Percentiles rank a stretch among this genome's conserved stretches.
These are phyloP conservation scores for Septoria petroselini DNA, from an alignment of 2,329 filamentous ascomycete species.

Conservation along the genomic window DNA sequence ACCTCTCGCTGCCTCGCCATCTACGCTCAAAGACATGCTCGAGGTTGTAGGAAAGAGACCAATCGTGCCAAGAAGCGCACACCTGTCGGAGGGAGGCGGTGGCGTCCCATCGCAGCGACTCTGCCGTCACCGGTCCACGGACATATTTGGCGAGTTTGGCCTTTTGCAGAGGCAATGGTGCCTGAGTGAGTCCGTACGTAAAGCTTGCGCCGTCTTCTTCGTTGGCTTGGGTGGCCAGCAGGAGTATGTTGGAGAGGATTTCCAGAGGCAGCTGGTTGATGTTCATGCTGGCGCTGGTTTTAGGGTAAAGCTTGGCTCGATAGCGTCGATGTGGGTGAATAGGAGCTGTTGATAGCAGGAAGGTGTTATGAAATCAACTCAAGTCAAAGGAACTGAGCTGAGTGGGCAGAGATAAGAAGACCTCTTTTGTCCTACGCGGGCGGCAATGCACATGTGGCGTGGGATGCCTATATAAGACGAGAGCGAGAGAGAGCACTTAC, in stretches of 20 bases:
- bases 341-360: conserved; percentile 7
- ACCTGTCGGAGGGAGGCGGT: conserved; percentile 50
- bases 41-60: conserved; percentile 52
- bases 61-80: conserved; percentile 53
- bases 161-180: conserved; percentile 47
- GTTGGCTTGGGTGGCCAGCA: conserved; percentile 49
- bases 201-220: conserved; percentile 48
- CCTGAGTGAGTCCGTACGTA: conserved; percentile 54
- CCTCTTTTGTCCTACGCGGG: conserved; percentile 12
- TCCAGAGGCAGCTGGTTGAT: conserved; percentile 53
- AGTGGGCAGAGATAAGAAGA: conserved; percentile 26
- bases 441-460: not conserved
- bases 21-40: conserved; percentile 51
- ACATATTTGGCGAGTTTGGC: conserved; percentile 49
- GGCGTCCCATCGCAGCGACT: conserved; percentile 53
- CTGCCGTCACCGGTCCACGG: conserved; percentile 50
- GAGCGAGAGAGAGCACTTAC: not conserved
- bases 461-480: conserved; percentile 13
- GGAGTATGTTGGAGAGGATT: conserved; percentile 52
- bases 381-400: conserved; percentile 21
- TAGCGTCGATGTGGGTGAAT: conserved; percentile 15
- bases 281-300: conserved; percentile 14
- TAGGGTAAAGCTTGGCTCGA: conserved; percentile 4
- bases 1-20: conserved; percentile 54
- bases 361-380: conserved; percentile 14